Conservation (phyloP, 768 basidiomycete genomes). For the Suillus brevipes region DNA sequence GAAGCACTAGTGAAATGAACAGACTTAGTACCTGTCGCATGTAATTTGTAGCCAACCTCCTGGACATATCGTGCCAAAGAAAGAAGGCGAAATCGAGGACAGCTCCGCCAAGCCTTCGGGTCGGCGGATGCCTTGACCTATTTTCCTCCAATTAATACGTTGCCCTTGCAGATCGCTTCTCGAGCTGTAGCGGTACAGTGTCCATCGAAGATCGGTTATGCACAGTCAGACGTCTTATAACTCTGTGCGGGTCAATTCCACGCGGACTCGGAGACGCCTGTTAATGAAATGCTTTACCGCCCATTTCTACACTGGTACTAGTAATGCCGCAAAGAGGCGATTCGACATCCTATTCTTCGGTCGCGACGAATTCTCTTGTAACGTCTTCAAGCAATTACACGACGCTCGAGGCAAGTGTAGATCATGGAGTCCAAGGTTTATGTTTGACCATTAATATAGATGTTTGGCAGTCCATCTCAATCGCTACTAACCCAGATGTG, state of each 20-base stretch:
- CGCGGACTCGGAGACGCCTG: background rate
- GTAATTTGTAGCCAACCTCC: background rate
- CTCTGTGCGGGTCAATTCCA: background rate
- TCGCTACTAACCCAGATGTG: slow-evolving; percentile 75
- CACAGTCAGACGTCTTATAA: background rate
- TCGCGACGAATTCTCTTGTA: slow-evolving; percentile 84
- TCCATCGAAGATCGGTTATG: background rate
- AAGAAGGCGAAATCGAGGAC: background rate
- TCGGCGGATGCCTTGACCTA: background rate
- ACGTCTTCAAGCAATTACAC: slow-evolving; percentile 64
- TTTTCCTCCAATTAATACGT: background rate
- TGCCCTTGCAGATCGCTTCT: background rate
- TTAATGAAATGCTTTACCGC: background rate
- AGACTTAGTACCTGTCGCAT: background rate
- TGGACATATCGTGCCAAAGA: background rate
- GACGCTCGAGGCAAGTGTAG: slow-evolving; percentile 54
- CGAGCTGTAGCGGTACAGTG: background rate
- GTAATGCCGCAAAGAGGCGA: slow-evolving; percentile 21
- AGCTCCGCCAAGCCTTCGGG: background rate
- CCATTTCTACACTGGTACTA: background rate
- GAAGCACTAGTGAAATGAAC: background rate
- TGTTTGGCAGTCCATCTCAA: slow-evolving; percentile 66
- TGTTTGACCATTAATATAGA: slow-evolving; percentile 46
- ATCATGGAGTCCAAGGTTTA: slow-evolving; percentile 12
- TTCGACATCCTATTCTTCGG: slow-evolving; percentile 88